Conservation (phyloP, 805 yeast species). For the Wickerhamomyces sydowiorum region DNA sequence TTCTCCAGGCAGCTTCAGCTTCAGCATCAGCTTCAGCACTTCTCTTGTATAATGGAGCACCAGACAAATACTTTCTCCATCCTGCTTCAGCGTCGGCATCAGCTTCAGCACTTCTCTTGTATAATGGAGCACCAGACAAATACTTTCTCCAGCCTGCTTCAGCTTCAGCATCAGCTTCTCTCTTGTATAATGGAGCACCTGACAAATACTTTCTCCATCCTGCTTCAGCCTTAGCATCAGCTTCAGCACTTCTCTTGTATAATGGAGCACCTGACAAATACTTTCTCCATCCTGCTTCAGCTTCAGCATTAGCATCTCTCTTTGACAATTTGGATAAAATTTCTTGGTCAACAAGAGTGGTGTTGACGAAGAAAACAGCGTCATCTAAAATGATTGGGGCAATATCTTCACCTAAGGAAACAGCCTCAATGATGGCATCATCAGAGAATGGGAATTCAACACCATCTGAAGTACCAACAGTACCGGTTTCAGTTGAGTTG, state of each 20-base stretch:
- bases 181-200: constrained; percentile 17
- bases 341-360: constrained; percentile 11
- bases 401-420: constrained; percentile 7
- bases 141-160: constrained; percentile 17
- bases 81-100: constrained; percentile 3
- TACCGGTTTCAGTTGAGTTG: constrained; percentile 1
- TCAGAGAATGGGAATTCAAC: constrained; percentile 5
- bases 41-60: constrained; percentile 8
- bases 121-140: constrained; percentile 15
- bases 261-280: not conserved
- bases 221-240: constrained; percentile 16
- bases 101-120: constrained; percentile 13
- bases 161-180: constrained; percentile 15
- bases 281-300: constrained; percentile 5
- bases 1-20: constrained; percentile 4
- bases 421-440: constrained; percentile 2
- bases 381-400: constrained; percentile 19
- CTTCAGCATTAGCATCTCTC: constrained; percentile 10
- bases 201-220: constrained; percentile 15
- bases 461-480: constrained; percentile 2
- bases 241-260: constrained; percentile 10
- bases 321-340: not conserved
- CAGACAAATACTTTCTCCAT: constrained; percentile 1
- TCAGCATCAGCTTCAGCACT: constrained; percentile 4
- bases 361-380: constrained; percentile 21